Evolutionary conservation across 2,329 filamentous ascomycete genomes (phyloP).

Genomic region (Ophiostoma quercus): DNA sequence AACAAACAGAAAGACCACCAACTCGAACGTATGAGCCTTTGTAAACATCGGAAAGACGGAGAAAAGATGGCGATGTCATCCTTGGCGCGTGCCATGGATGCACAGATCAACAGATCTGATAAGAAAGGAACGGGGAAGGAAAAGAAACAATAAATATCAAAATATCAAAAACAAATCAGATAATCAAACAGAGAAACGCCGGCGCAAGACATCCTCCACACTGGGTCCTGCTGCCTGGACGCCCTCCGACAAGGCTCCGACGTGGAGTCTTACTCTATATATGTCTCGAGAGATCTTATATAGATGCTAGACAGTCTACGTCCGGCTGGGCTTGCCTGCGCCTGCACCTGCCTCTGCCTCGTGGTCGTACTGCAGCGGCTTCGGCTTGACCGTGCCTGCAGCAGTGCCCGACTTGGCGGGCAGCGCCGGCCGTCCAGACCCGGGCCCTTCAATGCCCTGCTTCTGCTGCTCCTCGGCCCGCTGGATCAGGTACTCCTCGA

Average conservation of each 20-base stretch:
- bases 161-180: not conserved
- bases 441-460: not conserved
- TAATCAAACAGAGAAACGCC: slow-evolving; percentile 4
- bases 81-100: not conserved
- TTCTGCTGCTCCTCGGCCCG: slow-evolving; percentile 54
- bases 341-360: not conserved
- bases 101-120: not conserved
- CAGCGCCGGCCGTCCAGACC: not conserved
- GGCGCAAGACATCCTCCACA: not conserved
- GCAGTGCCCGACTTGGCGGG: not conserved
- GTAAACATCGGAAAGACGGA: not conserved
- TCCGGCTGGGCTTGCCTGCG: not conserved
- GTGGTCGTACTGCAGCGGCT: not conserved
- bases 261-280: not conserved
- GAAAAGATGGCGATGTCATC: not conserved
- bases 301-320: not conserved
- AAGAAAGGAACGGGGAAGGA: not conserved
- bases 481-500: slow-evolving; percentile 55
- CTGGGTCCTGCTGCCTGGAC: not conserved
- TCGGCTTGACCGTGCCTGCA: not conserved
- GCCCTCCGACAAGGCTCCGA: not conserved
- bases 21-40: not conserved
- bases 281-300: no score
- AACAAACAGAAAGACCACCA: not conserved
- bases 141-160: not conserved